These are phyloP conservation scores for Tillandsia fasciculata DNA, from an alignment of 176 grass and related monocot species.

Conservation along the genomic window DNA sequence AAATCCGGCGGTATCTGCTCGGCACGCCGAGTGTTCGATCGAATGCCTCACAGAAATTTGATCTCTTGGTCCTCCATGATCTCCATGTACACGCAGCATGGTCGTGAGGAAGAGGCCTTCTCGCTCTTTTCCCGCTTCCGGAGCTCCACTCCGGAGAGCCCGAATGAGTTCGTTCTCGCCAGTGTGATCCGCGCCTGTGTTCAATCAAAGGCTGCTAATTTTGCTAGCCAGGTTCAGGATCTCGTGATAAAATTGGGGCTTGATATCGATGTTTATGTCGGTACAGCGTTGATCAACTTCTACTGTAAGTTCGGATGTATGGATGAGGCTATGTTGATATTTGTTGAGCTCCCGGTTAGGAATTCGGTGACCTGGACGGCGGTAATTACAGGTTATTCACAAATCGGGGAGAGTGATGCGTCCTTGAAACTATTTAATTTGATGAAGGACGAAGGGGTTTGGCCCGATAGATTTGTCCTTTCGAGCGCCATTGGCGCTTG, in stretches of 20 bases:
- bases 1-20: slow-evolving; percentile 24
- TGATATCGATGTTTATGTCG: slow-evolving; percentile 32
- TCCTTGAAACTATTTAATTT: slow-evolving; percentile 46
- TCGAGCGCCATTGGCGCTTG: slow-evolving; percentile 58
- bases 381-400: slow-evolving; percentile 48
- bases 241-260: slow-evolving; percentile 34
- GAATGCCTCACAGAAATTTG: slow-evolving; percentile 38
- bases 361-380: slow-evolving; percentile 62
- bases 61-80: slow-evolving; percentile 67
- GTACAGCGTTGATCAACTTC: slow-evolving; percentile 43
- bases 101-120: slow-evolving; percentile 14
- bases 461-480: slow-evolving; percentile 50
- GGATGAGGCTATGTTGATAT: slow-evolving; percentile 35
- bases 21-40: slow-evolving; percentile 49
- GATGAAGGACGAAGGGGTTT: slow-evolving; percentile 33
- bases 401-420: slow-evolving; percentile 19
- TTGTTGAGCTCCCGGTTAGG: slow-evolving; percentile 38
- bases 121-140: slow-evolving; percentile 31
- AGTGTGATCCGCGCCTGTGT: slow-evolving; percentile 48
- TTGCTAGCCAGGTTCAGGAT: slow-evolving; percentile 44
- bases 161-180: slow-evolving; percentile 64
- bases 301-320: slow-evolving; percentile 48
- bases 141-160: slow-evolving; percentile 2
- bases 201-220: slow-evolving; percentile 18
- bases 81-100: slow-evolving; percentile 54